Evolutionary conservation across 2,329 filamentous ascomycete species (phyloP), one percentile per base, ranked within the genome.

Genomic region (Talaromyces funiculosus): DNA sequence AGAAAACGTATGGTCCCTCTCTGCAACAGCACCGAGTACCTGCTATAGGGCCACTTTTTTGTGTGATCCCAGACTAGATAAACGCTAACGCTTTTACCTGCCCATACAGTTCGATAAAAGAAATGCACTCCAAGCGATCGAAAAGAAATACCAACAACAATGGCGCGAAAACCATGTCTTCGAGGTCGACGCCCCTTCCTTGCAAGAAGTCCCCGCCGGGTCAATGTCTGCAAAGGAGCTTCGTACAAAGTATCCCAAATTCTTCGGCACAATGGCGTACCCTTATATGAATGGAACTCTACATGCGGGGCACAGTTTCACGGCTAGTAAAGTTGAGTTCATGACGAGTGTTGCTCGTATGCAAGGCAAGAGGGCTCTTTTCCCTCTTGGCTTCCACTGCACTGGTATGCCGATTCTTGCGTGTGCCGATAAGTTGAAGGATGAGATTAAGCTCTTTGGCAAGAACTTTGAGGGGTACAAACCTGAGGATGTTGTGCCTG

Each of bases 361-460:
- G 90, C 86, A 92, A 74, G 94, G 94, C 71, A 93, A 93, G 81
- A 84, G 88, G 57, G 83, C 88, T 61, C 81, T 97, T 57, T 97
- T 94, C 74, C 94, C 94, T 61, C 88, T 94, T 71, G 94, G 93
- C 33, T 99, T 92, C 80, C 94, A 99, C 81, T 91, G 89, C 78
- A 97, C 93, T 0, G 94, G 94, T 68, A 95, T 99, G 88, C 92
- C 92, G 49, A 99, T 99, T 81, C 97, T 97, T 78, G 92, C 94
- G 5, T 95, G 90, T 70, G 92, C 94, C 59, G 93, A 99, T 81
- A 97, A 97, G 81, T 85, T 99, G 49, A 86, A 88, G 62, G 86
- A 90, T 64, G 94, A 99, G 78, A 88, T 97, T 60, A 86, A 90
- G 76, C 81, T 89, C 78, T 99, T 97, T 70, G 94, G 94, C 22